phyloP scores from a whole-genome alignment of 208 protist genomes.

The Acanthamoeba sp. region DNA sequence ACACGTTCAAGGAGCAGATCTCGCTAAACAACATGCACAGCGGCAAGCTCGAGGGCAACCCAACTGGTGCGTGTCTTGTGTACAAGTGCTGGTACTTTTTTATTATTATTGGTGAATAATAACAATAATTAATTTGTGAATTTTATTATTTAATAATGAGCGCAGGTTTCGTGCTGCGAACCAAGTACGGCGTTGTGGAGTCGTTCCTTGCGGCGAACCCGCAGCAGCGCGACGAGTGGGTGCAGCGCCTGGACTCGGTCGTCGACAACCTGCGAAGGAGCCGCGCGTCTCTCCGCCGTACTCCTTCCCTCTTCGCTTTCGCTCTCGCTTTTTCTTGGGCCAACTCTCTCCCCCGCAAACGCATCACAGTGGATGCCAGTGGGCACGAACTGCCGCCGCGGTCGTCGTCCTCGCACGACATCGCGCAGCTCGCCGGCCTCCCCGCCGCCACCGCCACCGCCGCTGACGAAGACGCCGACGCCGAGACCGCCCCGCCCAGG shows the following conservation, averaged over 20 bases:
- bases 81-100: no score
- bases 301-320: background rate
- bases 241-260: background rate
- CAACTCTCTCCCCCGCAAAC: background rate
- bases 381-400: background rate
- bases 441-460: no score
- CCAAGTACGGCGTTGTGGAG: slow-evolving; percentile 1
- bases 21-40: background rate
- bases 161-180: background rate
- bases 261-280: background rate
- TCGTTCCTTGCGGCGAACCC: background rate
- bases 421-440: background rate
- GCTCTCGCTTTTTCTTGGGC: background rate
- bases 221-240: background rate
- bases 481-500: background rate
- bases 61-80: background rate
- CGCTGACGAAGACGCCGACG: background rate
- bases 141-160: no score
- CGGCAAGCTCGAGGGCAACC: background rate
- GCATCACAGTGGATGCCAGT: background rate
- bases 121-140: no score
- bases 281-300: background rate
- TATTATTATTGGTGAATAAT: no score
- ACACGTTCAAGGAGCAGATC: slow-evolving; percentile 22
- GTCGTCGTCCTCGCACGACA: background rate